phyloP scores from a whole-genome alignment of 2,329 filamentous ascomycete genomes.

The Bipolaris oryzae region DNA sequence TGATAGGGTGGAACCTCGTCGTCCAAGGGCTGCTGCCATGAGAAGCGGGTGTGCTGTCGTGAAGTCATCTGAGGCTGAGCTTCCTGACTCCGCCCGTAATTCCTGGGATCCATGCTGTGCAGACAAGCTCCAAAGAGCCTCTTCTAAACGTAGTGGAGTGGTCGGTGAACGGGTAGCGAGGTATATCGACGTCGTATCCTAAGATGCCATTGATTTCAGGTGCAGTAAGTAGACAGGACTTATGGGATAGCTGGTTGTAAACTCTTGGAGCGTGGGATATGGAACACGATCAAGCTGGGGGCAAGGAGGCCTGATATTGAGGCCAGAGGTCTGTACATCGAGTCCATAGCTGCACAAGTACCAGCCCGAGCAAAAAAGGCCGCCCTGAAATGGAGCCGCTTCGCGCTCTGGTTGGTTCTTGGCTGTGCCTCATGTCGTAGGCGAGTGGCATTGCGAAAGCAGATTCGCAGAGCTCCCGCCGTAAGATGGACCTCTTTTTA shows the following conservation, averaged over 20 bases:
- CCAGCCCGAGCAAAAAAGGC: slow-evolving; percentile 22
- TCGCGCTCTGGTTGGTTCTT: slow-evolving; percentile 36
- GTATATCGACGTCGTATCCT: not conserved
- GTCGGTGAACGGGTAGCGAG: not conserved
- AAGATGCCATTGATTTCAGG: slow-evolving; percentile 2
- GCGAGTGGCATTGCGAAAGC: slow-evolving; percentile 28
- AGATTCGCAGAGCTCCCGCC: slow-evolving; percentile 41
- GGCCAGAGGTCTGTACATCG: slow-evolving; percentile 22
- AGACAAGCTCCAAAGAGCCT: not conserved
- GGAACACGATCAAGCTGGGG: slow-evolving; percentile 20
- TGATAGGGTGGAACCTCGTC: slow-evolving; percentile 26
- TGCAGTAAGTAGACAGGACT: not conserved
- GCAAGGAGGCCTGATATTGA: slow-evolving; percentile 38
- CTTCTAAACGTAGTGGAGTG: not conserved
- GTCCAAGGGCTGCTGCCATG: slow-evolving; percentile 40
- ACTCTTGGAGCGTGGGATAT: slow-evolving; percentile 2
- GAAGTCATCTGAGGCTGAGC: slow-evolving; percentile 17
- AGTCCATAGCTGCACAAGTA: slow-evolving; percentile 35
- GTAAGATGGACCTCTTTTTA: slow-evolving; percentile 32
- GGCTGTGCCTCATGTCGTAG: slow-evolving; percentile 31
- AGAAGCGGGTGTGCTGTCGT: slow-evolving; percentile 39
- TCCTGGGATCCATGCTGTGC: slow-evolving; percentile 32
- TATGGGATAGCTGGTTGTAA: slow-evolving; percentile 9
- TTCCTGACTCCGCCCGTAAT: slow-evolving; percentile 26
- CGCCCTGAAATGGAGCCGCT: slow-evolving; percentile 31